A percentile compares a stretch with the other conserved stretches of the same genome.
Evolutionary conservation across 2,329 filamentous ascomycete genomes (phyloP).

Genomic region (Plenodomus lindquistii): DNA sequence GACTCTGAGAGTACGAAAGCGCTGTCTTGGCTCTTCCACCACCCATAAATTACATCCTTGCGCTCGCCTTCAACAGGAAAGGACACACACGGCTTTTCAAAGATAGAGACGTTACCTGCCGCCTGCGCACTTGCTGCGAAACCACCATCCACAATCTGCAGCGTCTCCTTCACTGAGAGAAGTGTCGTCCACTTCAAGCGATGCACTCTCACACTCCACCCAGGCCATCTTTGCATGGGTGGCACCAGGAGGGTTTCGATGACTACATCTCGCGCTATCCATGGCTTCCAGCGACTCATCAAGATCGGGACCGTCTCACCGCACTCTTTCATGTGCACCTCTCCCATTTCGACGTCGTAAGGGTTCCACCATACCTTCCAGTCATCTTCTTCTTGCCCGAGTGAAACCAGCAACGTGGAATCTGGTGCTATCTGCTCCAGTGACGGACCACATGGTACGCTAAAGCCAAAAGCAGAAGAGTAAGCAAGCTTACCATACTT

Average conservation of each 20-base stretch:
- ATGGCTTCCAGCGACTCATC: too few relatives aligned
- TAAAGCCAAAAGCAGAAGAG: conserved; percentile 54
- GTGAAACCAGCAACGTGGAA: conserved; percentile 22
- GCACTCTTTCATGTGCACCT: conserved; percentile 2
- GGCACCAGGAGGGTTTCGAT: conserved; percentile 8
- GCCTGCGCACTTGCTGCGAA: conserved; percentile 20
- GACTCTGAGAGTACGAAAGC: too few relatives aligned
- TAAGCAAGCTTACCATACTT: conserved; percentile 36
- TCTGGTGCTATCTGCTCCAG: conserved; percentile 37
- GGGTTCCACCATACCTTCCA: conserved; percentile 29
- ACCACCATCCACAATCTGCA: conserved; percentile 14
- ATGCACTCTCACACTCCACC: conserved; percentile 21
- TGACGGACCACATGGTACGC: conserved; percentile 46
- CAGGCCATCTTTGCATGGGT: conserved; percentile 9
- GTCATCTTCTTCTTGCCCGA: conserved; percentile 18
- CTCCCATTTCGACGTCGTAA: conserved; percentile 5
- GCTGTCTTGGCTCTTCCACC: too few relatives aligned
- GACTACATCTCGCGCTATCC: too few relatives aligned
- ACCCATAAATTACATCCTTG: too few relatives aligned
- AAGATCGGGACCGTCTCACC: too few relatives aligned
- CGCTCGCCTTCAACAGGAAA: too few relatives aligned
- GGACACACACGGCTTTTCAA: too few relatives aligned
- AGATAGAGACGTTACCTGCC: conserved; percentile 9
- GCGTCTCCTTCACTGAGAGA: neutral
- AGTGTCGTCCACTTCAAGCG: neutral